phyloP scores from a whole-genome alignment of 139 green algal genomes.

The Closterium sp. region DNA sequence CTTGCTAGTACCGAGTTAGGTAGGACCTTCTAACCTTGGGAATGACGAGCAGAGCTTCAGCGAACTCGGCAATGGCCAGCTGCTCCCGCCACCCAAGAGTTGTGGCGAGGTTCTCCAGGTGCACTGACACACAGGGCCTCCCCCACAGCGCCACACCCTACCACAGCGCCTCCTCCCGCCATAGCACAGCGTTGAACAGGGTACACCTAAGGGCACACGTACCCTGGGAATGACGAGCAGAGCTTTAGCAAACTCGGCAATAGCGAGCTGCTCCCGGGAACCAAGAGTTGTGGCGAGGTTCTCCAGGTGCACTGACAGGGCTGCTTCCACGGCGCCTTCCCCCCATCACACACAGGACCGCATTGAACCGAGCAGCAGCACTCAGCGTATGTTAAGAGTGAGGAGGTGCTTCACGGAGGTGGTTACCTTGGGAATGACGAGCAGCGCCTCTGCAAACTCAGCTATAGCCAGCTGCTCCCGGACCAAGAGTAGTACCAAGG shows the following conservation, averaged over 20 bases:
- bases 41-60: constrained; percentile 84
- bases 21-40: no score
- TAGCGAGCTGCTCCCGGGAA: constrained; percentile 94
- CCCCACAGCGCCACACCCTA: constrained; percentile 91
- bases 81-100: constrained; percentile 93
- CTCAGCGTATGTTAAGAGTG: no score
- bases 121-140: constrained; percentile 88
- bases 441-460: constrained; percentile 86
- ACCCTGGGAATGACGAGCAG: constrained; percentile 80
- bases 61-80: constrained; percentile 94
- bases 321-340: constrained; percentile 91
- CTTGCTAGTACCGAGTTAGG: no score
- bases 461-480: constrained; percentile 97
- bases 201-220: no score
- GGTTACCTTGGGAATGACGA: constrained; percentile 73
- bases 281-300: constrained; percentile 92
- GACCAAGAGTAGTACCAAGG: constrained; percentile 91
- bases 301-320: constrained; percentile 92
- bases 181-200: no score
- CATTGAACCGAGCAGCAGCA: no score
- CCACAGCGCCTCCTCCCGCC: no score
- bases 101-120: constrained; percentile 93
- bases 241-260: constrained; percentile 88
- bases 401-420: no score
- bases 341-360: constrained; percentile 44